Evolutionary conservation across 371 early-diverging fungal species (phyloP).

Genomic region (Mortierella sp.): DNA sequence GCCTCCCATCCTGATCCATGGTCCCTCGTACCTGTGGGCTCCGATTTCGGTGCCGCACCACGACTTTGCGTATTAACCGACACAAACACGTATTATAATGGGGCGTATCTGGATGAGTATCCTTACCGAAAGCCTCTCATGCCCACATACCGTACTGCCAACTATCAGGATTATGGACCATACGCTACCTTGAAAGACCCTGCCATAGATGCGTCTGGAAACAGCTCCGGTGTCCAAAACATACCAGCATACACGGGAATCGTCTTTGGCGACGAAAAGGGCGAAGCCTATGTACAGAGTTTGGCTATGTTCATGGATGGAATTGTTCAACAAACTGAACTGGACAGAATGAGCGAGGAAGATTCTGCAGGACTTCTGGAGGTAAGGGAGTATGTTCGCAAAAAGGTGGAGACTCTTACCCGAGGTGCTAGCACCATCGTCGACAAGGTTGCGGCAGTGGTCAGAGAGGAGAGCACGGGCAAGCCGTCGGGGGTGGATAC

Average conservation of each 20-base stretch:
- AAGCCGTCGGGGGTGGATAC: slow-evolving; percentile 22
- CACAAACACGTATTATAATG: slow-evolving; percentile 19
- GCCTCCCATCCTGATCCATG: slow-evolving; percentile 53
- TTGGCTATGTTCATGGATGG: slow-evolving; percentile 70
- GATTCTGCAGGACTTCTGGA: slow-evolving; percentile 27
- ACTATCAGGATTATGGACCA: slow-evolving; percentile 68
- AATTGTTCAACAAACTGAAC: slow-evolving; percentile 31
- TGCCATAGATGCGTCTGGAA: slow-evolving; percentile 6
- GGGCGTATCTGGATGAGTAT: slow-evolving; percentile 55
- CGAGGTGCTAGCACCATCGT: slow-evolving; percentile 49
- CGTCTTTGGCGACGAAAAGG: slow-evolving; percentile 70
- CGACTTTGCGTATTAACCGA: slow-evolving; percentile 19
- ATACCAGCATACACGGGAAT: slow-evolving; percentile 67
- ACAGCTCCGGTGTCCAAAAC: slow-evolving; percentile 55
- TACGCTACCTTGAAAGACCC: slow-evolving; percentile 57
- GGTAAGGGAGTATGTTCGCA: slow-evolving; percentile 28
- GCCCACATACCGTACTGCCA: slow-evolving; percentile 50
- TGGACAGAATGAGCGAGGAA: slow-evolving; percentile 11
- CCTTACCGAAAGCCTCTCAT: slow-evolving; percentile 47
- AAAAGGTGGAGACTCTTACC: slow-evolving; percentile 40
- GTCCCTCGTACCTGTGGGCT: slow-evolving; percentile 42
- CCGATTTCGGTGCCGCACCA: slow-evolving; percentile 43
- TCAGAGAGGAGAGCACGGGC: slow-evolving; percentile 32
- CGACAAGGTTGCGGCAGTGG: slow-evolving; percentile 45
- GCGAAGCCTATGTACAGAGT: slow-evolving; percentile 74